phyloP scores from a whole-genome alignment of 2,329 filamentous ascomycete species.

The Sclerotinia subarctica region DNA sequence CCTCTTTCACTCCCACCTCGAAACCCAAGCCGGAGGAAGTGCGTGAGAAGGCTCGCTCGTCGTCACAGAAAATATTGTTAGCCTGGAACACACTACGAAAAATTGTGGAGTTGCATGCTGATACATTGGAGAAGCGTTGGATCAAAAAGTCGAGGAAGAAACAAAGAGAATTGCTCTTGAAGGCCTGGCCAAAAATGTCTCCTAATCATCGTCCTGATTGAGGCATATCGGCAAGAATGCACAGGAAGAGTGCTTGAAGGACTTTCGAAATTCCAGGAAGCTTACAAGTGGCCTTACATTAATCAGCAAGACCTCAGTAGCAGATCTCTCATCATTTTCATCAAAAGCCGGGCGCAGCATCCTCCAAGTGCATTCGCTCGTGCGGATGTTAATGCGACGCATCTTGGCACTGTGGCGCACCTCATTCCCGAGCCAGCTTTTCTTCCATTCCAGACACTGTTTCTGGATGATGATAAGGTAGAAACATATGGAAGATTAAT shows the following conservation, averaged over 20 bases:
- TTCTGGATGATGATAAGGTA: background rate
- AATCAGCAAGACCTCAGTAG: background rate
- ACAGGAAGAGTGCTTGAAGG: background rate
- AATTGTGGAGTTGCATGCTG: background rate
- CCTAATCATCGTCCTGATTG: background rate
- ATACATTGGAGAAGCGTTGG: background rate
- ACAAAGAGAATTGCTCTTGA: background rate
- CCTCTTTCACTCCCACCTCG: background rate
- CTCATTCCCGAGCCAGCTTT: background rate
- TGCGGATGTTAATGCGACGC: background rate
- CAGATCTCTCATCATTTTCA: background rate
- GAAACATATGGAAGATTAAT: background rate
- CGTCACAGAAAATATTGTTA: background rate
- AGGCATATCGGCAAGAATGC: background rate
- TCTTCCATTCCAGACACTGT: background rate
- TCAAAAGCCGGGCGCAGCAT: background rate
- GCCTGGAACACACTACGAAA: background rate
- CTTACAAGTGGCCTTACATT: background rate
- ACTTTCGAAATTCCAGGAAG: background rate
- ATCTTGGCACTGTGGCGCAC: background rate
- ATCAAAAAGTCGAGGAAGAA: background rate
- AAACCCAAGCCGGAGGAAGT: background rate
- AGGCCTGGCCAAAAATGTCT: constrained; percentile 4
- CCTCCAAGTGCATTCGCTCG: constrained; percentile 7
- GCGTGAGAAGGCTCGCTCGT: background rate